Evolutionary conservation across 768 basidiomycete species (phyloP), one percentile per base, ranked within the genome.

Genomic region (Phaeolepiota aurea): DNA sequence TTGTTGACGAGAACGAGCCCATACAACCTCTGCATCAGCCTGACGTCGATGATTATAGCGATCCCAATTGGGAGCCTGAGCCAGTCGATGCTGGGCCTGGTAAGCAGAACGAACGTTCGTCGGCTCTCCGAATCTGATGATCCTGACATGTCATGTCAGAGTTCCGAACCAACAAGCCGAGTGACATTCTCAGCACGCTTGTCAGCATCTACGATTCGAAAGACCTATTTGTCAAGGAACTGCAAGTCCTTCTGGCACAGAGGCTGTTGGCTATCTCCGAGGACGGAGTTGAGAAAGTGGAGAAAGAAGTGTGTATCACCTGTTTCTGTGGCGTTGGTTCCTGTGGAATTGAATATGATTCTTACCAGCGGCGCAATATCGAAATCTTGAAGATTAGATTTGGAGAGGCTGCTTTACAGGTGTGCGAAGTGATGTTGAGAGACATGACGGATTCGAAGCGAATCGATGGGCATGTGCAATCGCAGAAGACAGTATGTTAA

Each of bases 201-300:
- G 92, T 98, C 49, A 91, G 87, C 57, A 98, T 98, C 48, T 98
- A 97, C 51, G 92, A 97, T 55, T 93, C 93, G 2, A 87, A 91
- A 54, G 96, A 97, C 49, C 74, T 97, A 5, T 97, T 99, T 52
- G 77, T 98, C 50, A 94, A 90, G 56, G 96, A 98, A 58, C 66
- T 99, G 21, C 96, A 98, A 56, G 81, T 90, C 1, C 65, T 96
- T 3, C 74, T 99, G 11, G 93, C 92, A 1, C 87, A 91, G 45
- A 73, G 92, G 5, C 63, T 99, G 23, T 66, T 99, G 35, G 74
- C 77, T 0, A 79, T 92, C 34, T 79, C 69, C 34, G 85, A 91
- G 48, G 91, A 87, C 38, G 81, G 82, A 42, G 74, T 76, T 31
- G 89, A 92, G 39, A 70, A 74, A 38, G 83, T 87, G 28, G 91